phyloP scores from a whole-genome alignment of 371 early-diverging fungal species.

The Mucor circinelloides region DNA sequence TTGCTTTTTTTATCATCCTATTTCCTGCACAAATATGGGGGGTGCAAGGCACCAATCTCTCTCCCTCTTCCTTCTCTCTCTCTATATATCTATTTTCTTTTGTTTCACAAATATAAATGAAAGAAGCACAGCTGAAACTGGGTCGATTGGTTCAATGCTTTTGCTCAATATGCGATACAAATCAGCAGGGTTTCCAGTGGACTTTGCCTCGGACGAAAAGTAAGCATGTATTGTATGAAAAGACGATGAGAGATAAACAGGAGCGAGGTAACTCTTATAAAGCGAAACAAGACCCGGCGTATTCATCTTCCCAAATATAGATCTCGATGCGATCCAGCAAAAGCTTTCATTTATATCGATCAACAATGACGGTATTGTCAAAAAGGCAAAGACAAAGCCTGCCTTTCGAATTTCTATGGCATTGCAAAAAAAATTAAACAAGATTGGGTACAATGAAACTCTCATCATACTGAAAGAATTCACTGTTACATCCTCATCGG shows the following conservation, averaged over 20 bases:
- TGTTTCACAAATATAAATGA: not conserved
- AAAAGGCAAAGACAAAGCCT: not conserved
- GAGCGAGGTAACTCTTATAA: not conserved
- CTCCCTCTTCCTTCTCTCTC: not conserved
- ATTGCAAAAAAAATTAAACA: not conserved
- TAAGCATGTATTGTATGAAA: not conserved
- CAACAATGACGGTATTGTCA: not conserved
- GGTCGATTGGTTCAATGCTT: conserved; percentile 8
- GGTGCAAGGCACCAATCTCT: not conserved
- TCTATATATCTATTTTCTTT: not conserved
- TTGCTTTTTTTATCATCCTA: not conserved
- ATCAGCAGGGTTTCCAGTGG: not conserved
- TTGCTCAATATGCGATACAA: not conserved
- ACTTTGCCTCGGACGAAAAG: conserved; percentile 3
- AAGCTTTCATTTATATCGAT: not conserved
- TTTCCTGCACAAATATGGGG: not conserved
- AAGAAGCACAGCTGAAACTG: not conserved
- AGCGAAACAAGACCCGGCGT: not conserved
- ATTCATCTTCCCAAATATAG: not conserved
- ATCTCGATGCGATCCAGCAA: not conserved
- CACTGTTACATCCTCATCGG: not conserved
- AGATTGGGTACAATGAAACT: not conserved
- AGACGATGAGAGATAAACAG: not conserved
- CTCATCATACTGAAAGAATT: not conserved
- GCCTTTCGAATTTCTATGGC: not conserved